phyloP scores from a whole-genome alignment of 2,329 filamentous ascomycete species.

The Stromatinia cepivora region DNA sequence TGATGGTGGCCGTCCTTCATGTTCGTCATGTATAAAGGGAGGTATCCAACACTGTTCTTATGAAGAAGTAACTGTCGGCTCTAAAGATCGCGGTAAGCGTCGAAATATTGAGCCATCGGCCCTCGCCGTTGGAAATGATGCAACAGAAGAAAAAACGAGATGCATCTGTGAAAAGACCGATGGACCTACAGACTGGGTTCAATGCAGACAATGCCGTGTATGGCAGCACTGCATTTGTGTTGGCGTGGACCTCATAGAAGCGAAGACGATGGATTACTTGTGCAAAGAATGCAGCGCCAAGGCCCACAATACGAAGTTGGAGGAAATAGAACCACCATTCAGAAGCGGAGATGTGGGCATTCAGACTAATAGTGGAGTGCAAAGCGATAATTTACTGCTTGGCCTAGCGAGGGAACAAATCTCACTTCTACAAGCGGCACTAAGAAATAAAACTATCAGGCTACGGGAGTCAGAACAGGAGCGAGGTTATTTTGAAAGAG shows the following conservation, averaged over 20 bases:
- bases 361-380: background rate
- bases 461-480: background rate
- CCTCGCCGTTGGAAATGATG: background rate
- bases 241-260: background rate
- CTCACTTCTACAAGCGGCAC: background rate
- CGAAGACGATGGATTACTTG: background rate
- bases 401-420: background rate
- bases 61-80: background rate
- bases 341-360: background rate
- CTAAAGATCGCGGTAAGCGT: background rate
- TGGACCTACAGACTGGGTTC: background rate
- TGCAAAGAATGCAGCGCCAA: background rate
- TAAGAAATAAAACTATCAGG: background rate
- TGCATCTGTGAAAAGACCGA: background rate
- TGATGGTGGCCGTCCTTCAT: background rate
- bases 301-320: background rate
- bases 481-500: background rate
- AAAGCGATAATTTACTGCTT: background rate
- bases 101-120: background rate
- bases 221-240: slow-evolving; percentile 12
- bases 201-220: slow-evolving; percentile 3
- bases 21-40: background rate
- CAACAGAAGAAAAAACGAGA: background rate
- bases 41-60: background rate
- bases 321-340: background rate